These are phyloP conservation scores for Hortaea sp. DNA, from an alignment of 2,329 filamentous ascomycete genomes.

Conservation along the genomic window DNA sequence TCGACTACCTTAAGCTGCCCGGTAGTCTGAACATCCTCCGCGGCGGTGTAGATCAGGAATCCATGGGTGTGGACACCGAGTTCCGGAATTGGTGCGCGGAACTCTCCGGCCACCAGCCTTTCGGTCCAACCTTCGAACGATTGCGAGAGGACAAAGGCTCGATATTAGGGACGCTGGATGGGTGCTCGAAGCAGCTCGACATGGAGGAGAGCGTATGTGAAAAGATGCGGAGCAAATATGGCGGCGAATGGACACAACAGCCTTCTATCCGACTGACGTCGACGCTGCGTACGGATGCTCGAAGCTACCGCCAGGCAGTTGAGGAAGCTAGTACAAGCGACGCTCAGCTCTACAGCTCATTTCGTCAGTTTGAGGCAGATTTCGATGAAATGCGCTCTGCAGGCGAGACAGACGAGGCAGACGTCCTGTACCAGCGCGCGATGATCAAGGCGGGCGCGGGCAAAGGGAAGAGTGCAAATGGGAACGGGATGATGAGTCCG, in stretches of 20 bases:
- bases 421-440: slow-evolving; percentile 78
- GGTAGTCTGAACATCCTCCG: slow-evolving; percentile 74
- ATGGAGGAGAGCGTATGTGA: slow-evolving; percentile 98
- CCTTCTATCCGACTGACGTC: slow-evolving; percentile 83
- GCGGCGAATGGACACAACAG: slow-evolving; percentile 91
- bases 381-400: slow-evolving; percentile 94
- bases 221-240: slow-evolving; percentile 98
- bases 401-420: slow-evolving; percentile 74
- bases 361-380: slow-evolving; percentile 75
- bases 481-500: slow-evolving; percentile 42
- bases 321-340: slow-evolving; percentile 86
- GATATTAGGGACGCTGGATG: slow-evolving; percentile 63
- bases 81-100: slow-evolving; percentile 93
- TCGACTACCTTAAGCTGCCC: slow-evolving; percentile 87
- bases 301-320: slow-evolving; percentile 77
- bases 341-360: slow-evolving; percentile 67
- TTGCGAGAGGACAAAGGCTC: slow-evolving; percentile 67
- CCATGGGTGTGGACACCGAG: slow-evolving; percentile 74
- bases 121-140: slow-evolving; percentile 66
- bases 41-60: slow-evolving; percentile 80
- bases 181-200: slow-evolving; percentile 77
- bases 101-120: slow-evolving; percentile 74
- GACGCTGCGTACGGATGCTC: slow-evolving; percentile 76
- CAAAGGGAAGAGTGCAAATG: slow-evolving; percentile 36
- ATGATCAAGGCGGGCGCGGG: slow-evolving; percentile 66